phyloP scores from a whole-genome alignment of 805 yeast genomes.

The Millerago galiae region DNA sequence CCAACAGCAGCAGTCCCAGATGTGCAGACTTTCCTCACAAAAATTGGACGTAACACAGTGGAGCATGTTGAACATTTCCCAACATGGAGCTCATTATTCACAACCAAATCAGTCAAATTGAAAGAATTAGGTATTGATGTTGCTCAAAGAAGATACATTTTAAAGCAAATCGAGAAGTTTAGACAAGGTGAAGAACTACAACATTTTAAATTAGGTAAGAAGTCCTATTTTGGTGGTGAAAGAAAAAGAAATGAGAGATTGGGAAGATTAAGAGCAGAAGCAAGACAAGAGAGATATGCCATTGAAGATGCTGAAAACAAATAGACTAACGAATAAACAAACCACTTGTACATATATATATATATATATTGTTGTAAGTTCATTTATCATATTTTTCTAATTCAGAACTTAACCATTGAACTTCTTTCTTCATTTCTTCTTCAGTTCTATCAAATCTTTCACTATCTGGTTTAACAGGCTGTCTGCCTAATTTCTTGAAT shows the following conservation, averaged over 20 bases:
- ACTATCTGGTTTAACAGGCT: constrained; percentile 38
- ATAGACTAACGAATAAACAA: background rate
- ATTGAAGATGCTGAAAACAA: constrained; percentile 18
- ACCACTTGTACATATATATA: constrained; percentile 1
- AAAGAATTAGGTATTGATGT: constrained; percentile 75
- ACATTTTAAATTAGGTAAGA: constrained; percentile 62
- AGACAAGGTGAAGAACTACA: constrained; percentile 47
- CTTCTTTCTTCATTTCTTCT: constrained; percentile 70
- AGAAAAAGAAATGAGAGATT: constrained; percentile 62
- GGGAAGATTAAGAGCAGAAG: constrained; percentile 50
- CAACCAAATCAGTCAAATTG: constrained; percentile 45
- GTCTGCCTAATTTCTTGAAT: constrained; percentile 20
- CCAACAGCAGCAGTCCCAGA: constrained; percentile 58
- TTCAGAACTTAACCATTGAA: constrained; percentile 43
- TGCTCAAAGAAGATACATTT: constrained; percentile 63
- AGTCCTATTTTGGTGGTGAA: constrained; percentile 79
- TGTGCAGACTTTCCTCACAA: constrained; percentile 62
- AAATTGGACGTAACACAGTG: constrained; percentile 68
- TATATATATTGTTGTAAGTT: background rate
- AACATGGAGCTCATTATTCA: constrained; percentile 61
- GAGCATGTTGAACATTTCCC: constrained; percentile 70
- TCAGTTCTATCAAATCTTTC: constrained; percentile 50
- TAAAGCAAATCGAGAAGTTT: constrained; percentile 65
- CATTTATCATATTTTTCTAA: constrained; percentile 23
- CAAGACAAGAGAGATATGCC: constrained; percentile 24